Base-by-base conservation (phyloP, 2,329 filamentous ascomycete species). In the Emmonsiellopsis sp. region DNA sequence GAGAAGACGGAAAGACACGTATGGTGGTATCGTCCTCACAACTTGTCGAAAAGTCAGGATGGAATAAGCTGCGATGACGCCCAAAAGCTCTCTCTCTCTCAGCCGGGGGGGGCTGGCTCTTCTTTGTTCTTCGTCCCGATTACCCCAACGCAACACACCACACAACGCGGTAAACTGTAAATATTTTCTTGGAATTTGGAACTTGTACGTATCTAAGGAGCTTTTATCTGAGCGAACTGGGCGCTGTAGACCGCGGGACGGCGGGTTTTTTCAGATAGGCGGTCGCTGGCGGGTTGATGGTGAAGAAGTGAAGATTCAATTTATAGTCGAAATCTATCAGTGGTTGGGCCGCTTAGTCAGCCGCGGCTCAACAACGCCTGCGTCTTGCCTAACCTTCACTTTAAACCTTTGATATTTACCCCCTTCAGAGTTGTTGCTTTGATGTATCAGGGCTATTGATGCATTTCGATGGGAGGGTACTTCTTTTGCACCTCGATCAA, bases 281-380 rank as follows among this genome's bases (percentile, higher is more conserved):
- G 17, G 47, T 44, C 46, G 31, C 39, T 53, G 51, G 39, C 27
- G 53, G 39, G 44, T 27, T 47, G 53, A 53, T 56, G 57, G 53
- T 58, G 53, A 52, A 55, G 53, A 56, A 55, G 45, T 33, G 55
- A 58, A 56, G 58, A 58, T 57, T 51, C 53, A 49, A 55, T 59
- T 59, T 58, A 59, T 58, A 57, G 33, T 52, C 31, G 51, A 56
- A 58, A 51, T 54, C 49, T 53, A 53, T 55, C 45, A 54, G 40
- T 48, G 17, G 31, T 8, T 17, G 13, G 21, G 10, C 11, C 42
- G 54, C 56, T 59, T 56, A 59, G 57, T 59, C 57, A 59, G 9
- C 55, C 5, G 37, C 14, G n/a, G 2, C 31, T 6, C 2, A 33
- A 40, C 37, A 13, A 47, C 44, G 17, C 42, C 17, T 17, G 17